Evolutionary conservation across 306 rosid genomes (phyloP).

Genomic region (Medicago lupulina): DNA sequence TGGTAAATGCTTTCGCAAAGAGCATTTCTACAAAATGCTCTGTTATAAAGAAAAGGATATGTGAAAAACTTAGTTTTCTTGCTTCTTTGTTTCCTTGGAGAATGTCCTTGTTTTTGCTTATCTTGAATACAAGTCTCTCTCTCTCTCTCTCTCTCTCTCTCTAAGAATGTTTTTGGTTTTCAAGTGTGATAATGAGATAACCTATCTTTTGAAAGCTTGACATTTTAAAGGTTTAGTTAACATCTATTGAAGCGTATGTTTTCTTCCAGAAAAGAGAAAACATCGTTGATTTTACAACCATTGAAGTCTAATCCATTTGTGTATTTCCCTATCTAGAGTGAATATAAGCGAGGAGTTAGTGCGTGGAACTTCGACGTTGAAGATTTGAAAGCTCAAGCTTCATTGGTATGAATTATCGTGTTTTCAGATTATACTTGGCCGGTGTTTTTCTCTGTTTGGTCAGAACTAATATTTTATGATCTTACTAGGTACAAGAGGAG

Average conservation of each 20-base stretch:
- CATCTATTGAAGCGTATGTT: not conserved
- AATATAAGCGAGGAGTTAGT: slow-evolving; percentile 98
- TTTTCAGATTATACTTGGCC: slow-evolving; percentile 17
- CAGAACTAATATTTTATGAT: slow-evolving; percentile 34
- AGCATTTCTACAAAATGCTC: not conserved
- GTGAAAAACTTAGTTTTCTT: not conserved
- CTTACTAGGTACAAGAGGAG: slow-evolving; percentile 68
- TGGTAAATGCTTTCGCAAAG: slow-evolving; percentile 10
- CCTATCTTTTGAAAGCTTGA: slow-evolving; percentile 17
- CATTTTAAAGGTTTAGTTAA: slow-evolving; percentile 33
- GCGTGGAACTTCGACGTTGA: slow-evolving; percentile 97
- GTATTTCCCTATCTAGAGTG: slow-evolving; percentile 65
- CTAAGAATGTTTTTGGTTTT: slow-evolving; percentile 15
- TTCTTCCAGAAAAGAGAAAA: slow-evolving; percentile 24
- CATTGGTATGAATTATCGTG: slow-evolving; percentile 64
- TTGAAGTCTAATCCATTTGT: slow-evolving; percentile 40
- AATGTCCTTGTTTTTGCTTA: not conserved
- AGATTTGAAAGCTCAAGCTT: slow-evolving; percentile 97
- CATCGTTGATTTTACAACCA: slow-evolving; percentile 21
- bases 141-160: too few species aligned
- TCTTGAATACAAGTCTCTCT: not conserved
- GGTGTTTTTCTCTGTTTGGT: slow-evolving; percentile 31
- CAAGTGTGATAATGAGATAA: slow-evolving; percentile 21
- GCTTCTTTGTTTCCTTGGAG: slow-evolving; percentile 24
- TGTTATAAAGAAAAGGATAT: slow-evolving; percentile 1